Percentiles rank a stretch among this genome's conserved stretches.
phyloP scores from a whole-genome alignment of 352 stramenopile species.

The Phytophthora capsici region DNA sequence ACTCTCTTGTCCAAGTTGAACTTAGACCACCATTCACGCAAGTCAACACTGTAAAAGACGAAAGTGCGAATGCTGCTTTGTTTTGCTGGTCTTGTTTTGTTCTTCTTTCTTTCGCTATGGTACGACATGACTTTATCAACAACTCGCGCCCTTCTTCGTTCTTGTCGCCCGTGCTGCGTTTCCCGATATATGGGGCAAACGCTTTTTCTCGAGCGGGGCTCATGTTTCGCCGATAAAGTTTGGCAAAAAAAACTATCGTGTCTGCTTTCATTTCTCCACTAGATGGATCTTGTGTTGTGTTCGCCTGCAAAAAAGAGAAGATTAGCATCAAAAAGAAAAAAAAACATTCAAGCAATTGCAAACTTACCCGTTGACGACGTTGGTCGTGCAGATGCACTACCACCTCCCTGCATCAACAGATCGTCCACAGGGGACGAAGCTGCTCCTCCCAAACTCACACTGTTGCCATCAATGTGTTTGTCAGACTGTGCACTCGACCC shows the following conservation, averaged over 20 bases:
- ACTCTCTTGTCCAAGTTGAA: constrained; percentile 17
- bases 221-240: constrained; percentile 3
- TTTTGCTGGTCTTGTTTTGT: constrained; percentile 15
- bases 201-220: constrained; percentile 6
- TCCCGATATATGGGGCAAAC: constrained; percentile 16
- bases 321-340: not conserved
- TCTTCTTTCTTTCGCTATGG: constrained; percentile 39
- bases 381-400: constrained; percentile 7
- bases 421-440: constrained; percentile 44
- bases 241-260: constrained; percentile 32
- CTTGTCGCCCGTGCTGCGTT: constrained; percentile 9
- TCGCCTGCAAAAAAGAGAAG: constrained; percentile 1
- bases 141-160: constrained; percentile 26
- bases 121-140: constrained; percentile 64
- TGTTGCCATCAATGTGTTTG: constrained; percentile 37
- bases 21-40: constrained; percentile 23
- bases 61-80: constrained; percentile 6
- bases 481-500: constrained; percentile 23
- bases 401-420: constrained; percentile 37
- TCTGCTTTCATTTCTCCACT: constrained; percentile 15
- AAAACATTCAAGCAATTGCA: not conserved
- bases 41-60: too few species aligned
- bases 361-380: constrained; percentile 19
- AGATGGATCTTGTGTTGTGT: constrained; percentile 32
- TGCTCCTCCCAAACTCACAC: constrained; percentile 29